Conservation (phyloP, 2,329 filamentous ascomycete genomes). For the Epicoccum nigrum region DNA sequence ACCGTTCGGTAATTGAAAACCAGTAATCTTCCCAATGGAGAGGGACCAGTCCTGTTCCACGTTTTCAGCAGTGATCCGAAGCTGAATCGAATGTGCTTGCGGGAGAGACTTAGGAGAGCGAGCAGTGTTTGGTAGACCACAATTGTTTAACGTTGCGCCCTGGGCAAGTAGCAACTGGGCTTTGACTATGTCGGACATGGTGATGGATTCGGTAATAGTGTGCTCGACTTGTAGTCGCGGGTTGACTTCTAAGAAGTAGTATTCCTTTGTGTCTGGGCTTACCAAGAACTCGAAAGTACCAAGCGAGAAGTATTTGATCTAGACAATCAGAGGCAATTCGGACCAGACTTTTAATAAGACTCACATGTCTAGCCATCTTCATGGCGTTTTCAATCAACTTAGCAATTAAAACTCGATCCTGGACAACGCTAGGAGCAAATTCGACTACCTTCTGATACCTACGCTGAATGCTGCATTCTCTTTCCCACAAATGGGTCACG, state of each 20-base stretch:
- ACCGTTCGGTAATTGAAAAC: constrained; percentile 61
- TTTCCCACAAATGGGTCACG: constrained; percentile 63
- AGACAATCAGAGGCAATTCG: neutral
- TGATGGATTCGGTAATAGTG: constrained; percentile 65
- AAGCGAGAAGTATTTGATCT: constrained; percentile 63
- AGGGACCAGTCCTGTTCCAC: constrained; percentile 60
- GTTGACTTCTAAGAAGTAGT: constrained; percentile 67
- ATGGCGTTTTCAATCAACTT: constrained; percentile 61
- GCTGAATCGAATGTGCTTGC: constrained; percentile 58
- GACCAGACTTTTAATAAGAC: neutral
- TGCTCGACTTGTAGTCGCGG: constrained; percentile 67
- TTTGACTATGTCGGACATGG: constrained; percentile 61
- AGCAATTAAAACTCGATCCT: constrained; percentile 54
- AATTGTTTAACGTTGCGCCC: constrained; percentile 51
- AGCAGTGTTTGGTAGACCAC: constrained; percentile 36
- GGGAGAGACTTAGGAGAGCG: constrained; percentile 48
- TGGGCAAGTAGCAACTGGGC: constrained; percentile 62
- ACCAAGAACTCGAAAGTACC: constrained; percentile 71
- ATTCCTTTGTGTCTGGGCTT: constrained; percentile 55
- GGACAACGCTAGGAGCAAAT: constrained; percentile 60
- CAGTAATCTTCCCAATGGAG: constrained; percentile 64
- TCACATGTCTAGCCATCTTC: constrained; percentile 56
- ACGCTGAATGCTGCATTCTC: constrained; percentile 66
- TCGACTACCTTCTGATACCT: constrained; percentile 68
- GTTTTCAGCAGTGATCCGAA: constrained; percentile 65